Evolutionary conservation across 371 early-diverging fungal species (phyloP), one percentile per base, ranked within the genome.

Genomic region (Vairimorpha necatrix): DNA sequence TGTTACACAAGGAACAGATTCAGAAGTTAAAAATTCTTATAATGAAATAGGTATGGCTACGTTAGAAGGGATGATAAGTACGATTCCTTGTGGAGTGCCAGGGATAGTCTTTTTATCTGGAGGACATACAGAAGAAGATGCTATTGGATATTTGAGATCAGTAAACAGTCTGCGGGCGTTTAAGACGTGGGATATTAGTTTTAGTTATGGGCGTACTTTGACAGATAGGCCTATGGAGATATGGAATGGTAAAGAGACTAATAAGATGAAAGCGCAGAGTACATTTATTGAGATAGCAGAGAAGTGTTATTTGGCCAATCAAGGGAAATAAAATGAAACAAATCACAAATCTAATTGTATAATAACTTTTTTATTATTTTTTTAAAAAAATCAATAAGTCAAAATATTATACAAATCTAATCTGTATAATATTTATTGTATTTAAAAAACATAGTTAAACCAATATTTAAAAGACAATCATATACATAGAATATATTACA

Each of bases 101-200:
- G 89, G 89, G 32, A 80, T 89, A 67, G 87, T 89, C 26, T 89
- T 89, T 86, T 82, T 89, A 32, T 87, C 87, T 74, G 89, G 89
- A 47, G 89, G 89, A 36, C 89, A 89, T 77, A 82, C 86, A 60
- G 84, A 87, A 73, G 88, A 88, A 65, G 82, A 86, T 36, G 87
- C 89, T 69, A 88, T 88, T 24, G 63, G 82, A 36, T 87, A 88
- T 77, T 82, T 89, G 4, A 83, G 87, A 75, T 87, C 79, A 63
- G 75, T 82, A 14, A 87, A 88, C 83, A 63, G 72, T 47, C 68
- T 79, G 34, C 72, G 79, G 2, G 80, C 60, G 34, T 42, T 75
- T 20, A 82, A 77, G 60, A 88, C 88, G 22, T 88, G 88, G 88
- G 75, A 81, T 13, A 80, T 89, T 38, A 88, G 88, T 38, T 89